Evolutionary conservation across 2,329 filamentous ascomycete genomes (phyloP), one percentile per base, ranked within the genome.

Genomic region (Penicillium psychrosexuale): DNA sequence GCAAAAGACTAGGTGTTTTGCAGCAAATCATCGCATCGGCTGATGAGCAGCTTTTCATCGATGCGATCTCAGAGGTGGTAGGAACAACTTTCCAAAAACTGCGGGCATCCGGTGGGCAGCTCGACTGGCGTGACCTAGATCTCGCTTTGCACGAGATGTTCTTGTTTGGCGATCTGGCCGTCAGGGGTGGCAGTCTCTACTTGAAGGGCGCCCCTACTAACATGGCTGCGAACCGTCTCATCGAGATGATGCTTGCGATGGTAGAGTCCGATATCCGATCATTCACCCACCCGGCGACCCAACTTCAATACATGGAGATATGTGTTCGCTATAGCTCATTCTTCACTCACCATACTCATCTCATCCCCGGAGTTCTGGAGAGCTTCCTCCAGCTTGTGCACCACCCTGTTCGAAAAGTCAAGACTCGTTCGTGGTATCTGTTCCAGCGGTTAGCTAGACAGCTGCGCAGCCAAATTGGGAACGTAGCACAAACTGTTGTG

Each of bases 301-400:
- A 97, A 60, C 80, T 99, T 22, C 91, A 97, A 75, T 99, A 96
- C 69, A 97, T 99, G 92, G 94, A 99, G 72, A 96, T 96, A 34
- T 96, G 92, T 72, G 92, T 96, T 52, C 87, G 94, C 47, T 99
- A 99, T 75, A 90, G 88, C 70, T 84, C 86, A 28, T 96, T 97
- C 72, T 97, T 99, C 70, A 92, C 97, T 69, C 85, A 85, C 53
- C 89, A 96, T 68, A 81, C 86, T 30, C 80, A 87, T 22, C 86
- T 90, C 57, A 95, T 97, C 47, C 90, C 90, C 2, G 88, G 87
- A 61, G 91, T 94, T 1, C 80, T 99, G 39, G 91, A 97, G 67
- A 91, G 88, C 69, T 97, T 99, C 72, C 90, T 99, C 43, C 85
- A 87, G 12, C 83, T 97, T 45, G 90, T 94, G 3, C 95, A 97